Evolutionary conservation across 768 basidiomycete species (phyloP), one percentile per base, ranked within the genome.

Genomic region (Hygrophoropsis aurantiaca): DNA sequence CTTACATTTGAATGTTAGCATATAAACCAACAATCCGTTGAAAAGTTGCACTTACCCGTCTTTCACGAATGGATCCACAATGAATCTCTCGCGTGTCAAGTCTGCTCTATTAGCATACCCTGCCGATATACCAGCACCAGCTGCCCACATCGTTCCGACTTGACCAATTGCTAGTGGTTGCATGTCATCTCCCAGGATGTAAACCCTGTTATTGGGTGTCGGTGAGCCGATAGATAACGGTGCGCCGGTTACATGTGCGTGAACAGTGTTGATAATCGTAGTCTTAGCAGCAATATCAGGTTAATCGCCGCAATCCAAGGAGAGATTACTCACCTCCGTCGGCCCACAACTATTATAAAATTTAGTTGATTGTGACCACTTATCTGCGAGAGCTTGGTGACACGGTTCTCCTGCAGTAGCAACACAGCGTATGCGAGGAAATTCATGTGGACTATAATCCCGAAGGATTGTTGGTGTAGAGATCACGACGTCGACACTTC

Each of bases 381-480:
- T 62, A 56, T 81, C 72, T 1, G 72, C 71, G 18, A 74, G 58
- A 1, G 58, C 66, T 62, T 75, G 74, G 4, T 79, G 75, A 52
- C 78, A 79, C 1, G 75, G 71, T 61, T 82, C 80, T n/a, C 80
- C 80, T 10, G 77, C 80, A 4, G 76, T 77, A 4, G 76, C 76
- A 8, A 82, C 75, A 10, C 64, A 66, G 54, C 77, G 75, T 51
- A 82, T 72, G 49, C 74, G 77, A 11, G 78, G 79, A 57, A 80
- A 82, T 50, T 78, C 75, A 3, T 56, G 58, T 3, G 79, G 79
- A 47, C 75, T 62, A 56, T 81, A 78, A 21, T 63, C 66, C 4
- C 65, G 66, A 11, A 80, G 66, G 61, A 80, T 78, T 42, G 73
- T 74, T 0, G 79, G 79, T 0, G 78, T 80, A 7, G 74, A 74